Base-by-base conservation (phyloP, 805 yeast species). In the Kregervanrija pseudodelftensis region DNA sequence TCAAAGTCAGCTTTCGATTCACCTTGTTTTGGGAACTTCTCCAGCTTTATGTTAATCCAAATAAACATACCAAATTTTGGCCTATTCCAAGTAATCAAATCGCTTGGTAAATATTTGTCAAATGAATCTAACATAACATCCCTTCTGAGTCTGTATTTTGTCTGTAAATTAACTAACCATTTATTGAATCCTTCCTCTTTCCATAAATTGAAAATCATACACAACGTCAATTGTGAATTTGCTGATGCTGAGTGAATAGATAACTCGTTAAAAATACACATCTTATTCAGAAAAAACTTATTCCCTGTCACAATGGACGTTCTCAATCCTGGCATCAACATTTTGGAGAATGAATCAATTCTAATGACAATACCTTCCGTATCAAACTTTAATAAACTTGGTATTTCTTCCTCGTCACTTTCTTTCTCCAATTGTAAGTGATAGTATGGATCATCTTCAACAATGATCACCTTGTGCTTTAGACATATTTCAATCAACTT, bases 381-480 rank as follows among this genome's bases (percentile, higher is more conserved):
- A 63, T 86, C 95, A 44, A 82, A 57, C n/a, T 79, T 72, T 37
- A 85, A 60, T 67, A 81, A 79, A 8, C 87, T 79, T n/a, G 80
- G 77, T 39, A 79, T 53, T 53, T 79, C 75, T 44, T 70, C 72
- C 12, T 67, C 67, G 47, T 71, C 68, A 15, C 57, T 49, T 30
- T 73, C 68, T 52, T 64, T 51, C 45, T 69, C 77, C 67, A 82
- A 71, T 55, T 81, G 84, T 56, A 86, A 65, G 64, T 80, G 85
- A 64, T 82, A 85, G 70, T 86, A 87, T 7, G 95, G 95, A 66
- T 87, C 95, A 60, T 86, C 95, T 64, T 87, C 95, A 44, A 85
- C 63, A 45, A 86, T 79, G 31, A 87, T 58, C 44, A 86, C 59
- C 61, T 85, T 84, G 60, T 80, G 84, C 59, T 80, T 77, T 54